Evolutionary conservation across 2,329 filamentous ascomycete genomes (phyloP).

Genomic region (Elsinoe fawcettii): DNA sequence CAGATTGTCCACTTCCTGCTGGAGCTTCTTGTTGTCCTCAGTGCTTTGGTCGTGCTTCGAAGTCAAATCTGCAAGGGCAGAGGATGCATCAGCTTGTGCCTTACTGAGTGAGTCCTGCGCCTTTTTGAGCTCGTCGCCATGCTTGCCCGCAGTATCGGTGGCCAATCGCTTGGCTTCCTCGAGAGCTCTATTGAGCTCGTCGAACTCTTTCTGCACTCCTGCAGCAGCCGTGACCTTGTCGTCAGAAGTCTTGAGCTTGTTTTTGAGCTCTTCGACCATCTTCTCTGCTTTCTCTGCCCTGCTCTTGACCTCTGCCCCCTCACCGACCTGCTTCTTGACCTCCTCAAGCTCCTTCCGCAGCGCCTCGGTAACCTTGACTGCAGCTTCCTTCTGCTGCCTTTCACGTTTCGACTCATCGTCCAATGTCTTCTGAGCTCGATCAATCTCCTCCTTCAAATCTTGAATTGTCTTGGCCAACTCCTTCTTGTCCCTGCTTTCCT

Average conservation of each 20-base stretch:
- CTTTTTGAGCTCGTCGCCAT: conserved; percentile 11
- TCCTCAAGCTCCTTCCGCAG: conserved; percentile 24
- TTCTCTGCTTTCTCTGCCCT: conserved; percentile 14
- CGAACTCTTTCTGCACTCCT: conserved; percentile 18
- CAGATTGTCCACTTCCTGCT: conserved; percentile 16
- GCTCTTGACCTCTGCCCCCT: conserved; percentile 4
- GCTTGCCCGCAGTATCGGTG: conserved; percentile 13
- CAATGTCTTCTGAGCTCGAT: conserved; percentile 25
- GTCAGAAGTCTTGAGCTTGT: conserved; percentile 18
- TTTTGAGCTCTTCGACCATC: conserved; percentile 16
- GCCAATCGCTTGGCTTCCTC: conserved; percentile 14
- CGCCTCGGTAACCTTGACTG: conserved; percentile 19
- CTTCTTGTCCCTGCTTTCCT: conserved; percentile 27
- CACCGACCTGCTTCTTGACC: conserved; percentile 16
- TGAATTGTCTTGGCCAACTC: conserved; percentile 27
- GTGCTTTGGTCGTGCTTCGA: conserved; percentile 5
- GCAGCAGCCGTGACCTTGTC: conserved; percentile 12
- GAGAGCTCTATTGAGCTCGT: conserved; percentile 16
- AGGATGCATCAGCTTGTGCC: background rate
- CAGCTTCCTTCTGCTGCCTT: conserved; percentile 18
- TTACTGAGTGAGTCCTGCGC: conserved; percentile 17
- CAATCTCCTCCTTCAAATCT: conserved; percentile 29
- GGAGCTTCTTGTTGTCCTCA: conserved; percentile 12
- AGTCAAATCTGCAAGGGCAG: background rate
- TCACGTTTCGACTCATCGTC: conserved; percentile 17